Percentiles rank a stretch among this genome's conserved stretches.
Evolutionary conservation across 805 yeast species (phyloP).

Genomic region (Candida xiaguanensis): DNA sequence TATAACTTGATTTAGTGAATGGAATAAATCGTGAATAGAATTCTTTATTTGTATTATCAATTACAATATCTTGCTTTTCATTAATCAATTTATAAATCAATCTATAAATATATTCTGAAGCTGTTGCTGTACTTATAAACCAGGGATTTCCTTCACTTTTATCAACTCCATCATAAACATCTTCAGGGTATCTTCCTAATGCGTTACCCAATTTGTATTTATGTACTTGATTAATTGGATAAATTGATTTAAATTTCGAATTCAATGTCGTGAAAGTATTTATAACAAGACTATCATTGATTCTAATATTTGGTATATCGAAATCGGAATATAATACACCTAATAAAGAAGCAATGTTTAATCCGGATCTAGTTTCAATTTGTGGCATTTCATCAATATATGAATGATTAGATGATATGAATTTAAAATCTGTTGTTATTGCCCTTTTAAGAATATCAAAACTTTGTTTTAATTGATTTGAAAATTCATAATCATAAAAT

Average conservation of each 20-base stretch:
- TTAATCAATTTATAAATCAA: slow-evolving; percentile 43
- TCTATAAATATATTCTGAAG: slow-evolving; percentile 60
- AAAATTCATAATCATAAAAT: slow-evolving; percentile 22
- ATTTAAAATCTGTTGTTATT: slow-evolving; percentile 34
- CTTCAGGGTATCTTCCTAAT: slow-evolving; percentile 92
- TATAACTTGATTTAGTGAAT: slow-evolving; percentile 5
- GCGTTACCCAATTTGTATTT: slow-evolving; percentile 53
- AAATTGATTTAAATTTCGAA: slow-evolving; percentile 66
- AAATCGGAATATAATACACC: slow-evolving; percentile 52
- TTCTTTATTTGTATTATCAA: slow-evolving; percentile 25
- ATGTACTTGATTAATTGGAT: slow-evolving; percentile 62
- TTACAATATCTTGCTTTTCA: slow-evolving; percentile 40
- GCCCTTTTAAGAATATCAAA: slow-evolving; percentile 29
- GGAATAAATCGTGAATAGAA: slow-evolving; percentile 31
- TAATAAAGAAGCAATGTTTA: slow-evolving; percentile 73
- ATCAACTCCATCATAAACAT: slow-evolving; percentile 73
- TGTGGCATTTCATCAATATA: slow-evolving; percentile 71
- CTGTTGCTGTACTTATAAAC: slow-evolving; percentile 76
- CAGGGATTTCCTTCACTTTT: slow-evolving; percentile 86
- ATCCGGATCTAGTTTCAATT: slow-evolving; percentile 55
- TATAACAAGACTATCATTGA: slow-evolving; percentile 53
- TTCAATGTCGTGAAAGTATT: slow-evolving; percentile 63
- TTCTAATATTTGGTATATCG: slow-evolving; percentile 26
- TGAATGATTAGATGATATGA: slow-evolving; percentile 29
- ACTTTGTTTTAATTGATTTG: slow-evolving; percentile 21